Evolutionary conservation across 169 alveolate species (phyloP).

Genomic region (Cryptosporidium xiaoi): DNA sequence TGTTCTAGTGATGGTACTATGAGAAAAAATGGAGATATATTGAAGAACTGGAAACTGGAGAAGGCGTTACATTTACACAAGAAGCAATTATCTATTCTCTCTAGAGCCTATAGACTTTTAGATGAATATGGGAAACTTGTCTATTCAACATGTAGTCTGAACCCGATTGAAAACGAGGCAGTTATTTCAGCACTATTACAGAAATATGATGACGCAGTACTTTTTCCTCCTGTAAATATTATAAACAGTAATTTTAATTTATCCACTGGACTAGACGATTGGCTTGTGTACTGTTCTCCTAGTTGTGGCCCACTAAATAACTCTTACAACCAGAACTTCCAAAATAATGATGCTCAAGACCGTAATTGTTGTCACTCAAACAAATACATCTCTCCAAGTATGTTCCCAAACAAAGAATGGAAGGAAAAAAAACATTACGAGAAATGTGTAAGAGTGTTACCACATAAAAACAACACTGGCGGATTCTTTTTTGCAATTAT

Average conservation of each 20-base stretch:
- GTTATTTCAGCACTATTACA: constrained; percentile 84
- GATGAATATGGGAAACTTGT: constrained; percentile 88
- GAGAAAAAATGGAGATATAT: constrained; percentile 92
- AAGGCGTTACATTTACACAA: constrained; percentile 92
- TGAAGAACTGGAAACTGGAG: constrained; percentile 94
- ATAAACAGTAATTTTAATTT: constrained; percentile 78
- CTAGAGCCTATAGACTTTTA: constrained; percentile 88
- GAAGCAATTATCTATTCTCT: constrained; percentile 88
- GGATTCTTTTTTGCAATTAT: constrained; percentile 93
- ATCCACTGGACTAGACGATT: constrained; percentile 80
- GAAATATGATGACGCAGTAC: constrained; percentile 82
- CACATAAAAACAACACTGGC: constrained; percentile 95
- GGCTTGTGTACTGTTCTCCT: constrained; percentile 81
- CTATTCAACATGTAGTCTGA: constrained; percentile 96
- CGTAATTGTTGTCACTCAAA: constrained; percentile 75
- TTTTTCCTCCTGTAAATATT: constrained; percentile 85
- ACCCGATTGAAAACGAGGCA: constrained; percentile 97
- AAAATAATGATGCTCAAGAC: constrained; percentile 58
- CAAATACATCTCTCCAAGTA: constrained; percentile 78
- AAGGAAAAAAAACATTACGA: constrained; percentile 77
- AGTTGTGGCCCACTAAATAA: not conserved
- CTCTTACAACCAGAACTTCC: constrained; percentile 76
- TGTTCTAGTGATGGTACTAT: constrained; percentile 98
- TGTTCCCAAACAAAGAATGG: constrained; percentile 78
- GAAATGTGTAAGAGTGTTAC: constrained; percentile 91